These are phyloP conservation scores for Thalassiosira mediterranea DNA, from an alignment of 352 stramenopile genomes.

Conservation along the genomic window DNA sequence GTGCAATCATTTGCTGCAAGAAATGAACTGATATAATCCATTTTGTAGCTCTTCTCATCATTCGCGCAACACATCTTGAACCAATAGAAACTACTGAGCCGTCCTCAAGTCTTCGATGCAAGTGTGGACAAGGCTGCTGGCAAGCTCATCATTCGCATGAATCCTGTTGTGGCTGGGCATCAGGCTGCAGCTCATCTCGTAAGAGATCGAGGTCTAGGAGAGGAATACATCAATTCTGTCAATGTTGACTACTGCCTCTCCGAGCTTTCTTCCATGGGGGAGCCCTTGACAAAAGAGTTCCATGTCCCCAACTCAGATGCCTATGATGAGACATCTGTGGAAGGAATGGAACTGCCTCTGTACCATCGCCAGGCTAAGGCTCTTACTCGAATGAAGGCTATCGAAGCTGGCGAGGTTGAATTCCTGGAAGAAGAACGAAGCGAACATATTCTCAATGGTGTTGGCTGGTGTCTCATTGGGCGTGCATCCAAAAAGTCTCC, in stretches of 20 bases:
- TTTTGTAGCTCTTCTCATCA: too few relatives aligned
- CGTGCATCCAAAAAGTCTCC: constrained; percentile 46
- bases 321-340: constrained; percentile 33
- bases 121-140: constrained; percentile 45
- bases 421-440: constrained; percentile 59
- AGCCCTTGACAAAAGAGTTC: constrained; percentile 60
- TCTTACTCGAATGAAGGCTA: constrained; percentile 53
- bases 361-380: constrained; percentile 58
- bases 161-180: constrained; percentile 52
- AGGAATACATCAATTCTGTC: constrained; percentile 20
- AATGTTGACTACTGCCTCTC: constrained; percentile 57
- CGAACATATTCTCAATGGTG: constrained; percentile 54
- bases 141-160: constrained; percentile 56
- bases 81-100: constrained; percentile 16
- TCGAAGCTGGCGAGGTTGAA: constrained; percentile 50
- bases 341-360: constrained; percentile 45
- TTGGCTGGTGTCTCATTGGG: constrained; percentile 57
- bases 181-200: constrained; percentile 54
- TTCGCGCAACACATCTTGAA: background rate
- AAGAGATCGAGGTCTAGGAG: constrained; percentile 30
- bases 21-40: background rate
- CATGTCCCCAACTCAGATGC: constrained; percentile 50
- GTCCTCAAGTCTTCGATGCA: constrained; percentile 48
- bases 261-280: constrained; percentile 56
- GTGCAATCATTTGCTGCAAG: constrained; percentile 6